Percentiles rank a stretch among this genome's conserved stretches.
phyloP scores from a whole-genome alignment of 23 red algal species.

The Chondrus crispus region DNA sequence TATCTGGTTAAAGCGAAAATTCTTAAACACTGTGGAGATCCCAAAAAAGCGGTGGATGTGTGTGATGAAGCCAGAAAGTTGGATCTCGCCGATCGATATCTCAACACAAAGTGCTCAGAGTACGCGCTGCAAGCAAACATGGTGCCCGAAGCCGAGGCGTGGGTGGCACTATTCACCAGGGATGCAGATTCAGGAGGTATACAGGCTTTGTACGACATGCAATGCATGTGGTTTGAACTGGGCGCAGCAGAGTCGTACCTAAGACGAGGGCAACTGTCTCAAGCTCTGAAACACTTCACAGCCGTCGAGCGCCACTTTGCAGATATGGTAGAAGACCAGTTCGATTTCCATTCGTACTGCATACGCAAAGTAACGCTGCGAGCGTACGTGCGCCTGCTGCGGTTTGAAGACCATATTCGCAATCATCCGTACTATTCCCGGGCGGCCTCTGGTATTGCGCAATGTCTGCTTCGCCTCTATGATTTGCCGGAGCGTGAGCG shows the following conservation, averaged over 20 bases:
- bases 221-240: constrained; percentile 97
- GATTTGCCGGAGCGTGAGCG: constrained; percentile 60
- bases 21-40: constrained; percentile 82
- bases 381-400: constrained; percentile 69
- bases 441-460: constrained; percentile 23
- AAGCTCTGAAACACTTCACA: constrained; percentile 84
- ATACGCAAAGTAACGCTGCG: constrained; percentile 83
- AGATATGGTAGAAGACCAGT: constrained; percentile 93
- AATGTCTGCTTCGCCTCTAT: constrained; percentile 31
- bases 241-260: constrained; percentile 69
- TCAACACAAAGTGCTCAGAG: constrained; percentile 82
- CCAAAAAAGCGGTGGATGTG: constrained; percentile 58
- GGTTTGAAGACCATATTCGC: constrained; percentile 64
- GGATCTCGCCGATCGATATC: constrained; percentile 88
- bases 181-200: constrained; percentile 75
- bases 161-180: constrained; percentile 84
- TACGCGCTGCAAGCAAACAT: constrained; percentile 68
- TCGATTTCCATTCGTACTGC: constrained; percentile 93
- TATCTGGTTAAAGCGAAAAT: constrained; percentile 71
- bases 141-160: constrained; percentile 56
- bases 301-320: constrained; percentile 91
- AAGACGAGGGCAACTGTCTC: constrained; percentile 43
- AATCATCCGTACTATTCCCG: constrained; percentile 55
- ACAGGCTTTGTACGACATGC: constrained; percentile 96
- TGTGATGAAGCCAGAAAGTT: constrained; percentile 70